Evolutionary conservation across 2,329 filamentous ascomycete species (phyloP).

Genomic region (Verticillium albo-atrum): DNA sequence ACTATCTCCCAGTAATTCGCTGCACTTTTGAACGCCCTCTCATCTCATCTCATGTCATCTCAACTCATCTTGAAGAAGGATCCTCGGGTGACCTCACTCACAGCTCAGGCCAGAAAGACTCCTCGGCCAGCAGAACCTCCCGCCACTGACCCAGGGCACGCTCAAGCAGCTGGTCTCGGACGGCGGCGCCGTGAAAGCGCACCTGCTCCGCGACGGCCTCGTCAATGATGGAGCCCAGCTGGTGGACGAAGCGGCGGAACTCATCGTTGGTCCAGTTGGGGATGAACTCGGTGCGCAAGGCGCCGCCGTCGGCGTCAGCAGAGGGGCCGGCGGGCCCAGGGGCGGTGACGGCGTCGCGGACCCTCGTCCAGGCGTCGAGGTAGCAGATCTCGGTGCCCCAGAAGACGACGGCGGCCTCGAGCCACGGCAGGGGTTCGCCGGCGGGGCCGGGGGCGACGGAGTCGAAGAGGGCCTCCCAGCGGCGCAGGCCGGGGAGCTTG

Average conservation of each 20-base stretch:
- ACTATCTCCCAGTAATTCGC: not conserved
- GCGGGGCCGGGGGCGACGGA: conserved; percentile 43
- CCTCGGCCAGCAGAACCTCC: conserved; percentile 52
- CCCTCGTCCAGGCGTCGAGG: conserved; percentile 54
- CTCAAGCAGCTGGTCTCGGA: conserved; percentile 24
- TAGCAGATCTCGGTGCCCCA: conserved; percentile 72
- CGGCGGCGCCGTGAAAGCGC: conserved; percentile 24
- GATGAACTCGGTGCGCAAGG: conserved; percentile 60
- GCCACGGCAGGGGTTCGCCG: conserved; percentile 34
- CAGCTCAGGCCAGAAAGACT: conserved; percentile 50
- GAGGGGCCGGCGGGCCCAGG: not conserved
- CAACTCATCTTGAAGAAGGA: not conserved
- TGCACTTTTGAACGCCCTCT: not conserved
- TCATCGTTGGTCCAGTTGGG: conserved; percentile 62
- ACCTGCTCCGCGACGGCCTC: conserved; percentile 39
- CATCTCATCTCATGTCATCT: too few relatives aligned
- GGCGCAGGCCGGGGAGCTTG: conserved; percentile 33
- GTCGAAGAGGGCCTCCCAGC: conserved; percentile 45
- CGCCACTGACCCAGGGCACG: conserved; percentile 39
- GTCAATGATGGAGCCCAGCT: conserved; percentile 51
- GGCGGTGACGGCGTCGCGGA: conserved; percentile 15
- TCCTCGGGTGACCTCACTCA: not conserved
- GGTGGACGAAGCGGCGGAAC: conserved; percentile 56
- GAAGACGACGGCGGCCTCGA: conserved; percentile 69
- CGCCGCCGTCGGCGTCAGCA: conserved; percentile 59